These are phyloP conservation scores for Lichtheimia corymbifera DNA, from an alignment of 371 early-diverging fungal species.

Conservation along the genomic window DNA sequence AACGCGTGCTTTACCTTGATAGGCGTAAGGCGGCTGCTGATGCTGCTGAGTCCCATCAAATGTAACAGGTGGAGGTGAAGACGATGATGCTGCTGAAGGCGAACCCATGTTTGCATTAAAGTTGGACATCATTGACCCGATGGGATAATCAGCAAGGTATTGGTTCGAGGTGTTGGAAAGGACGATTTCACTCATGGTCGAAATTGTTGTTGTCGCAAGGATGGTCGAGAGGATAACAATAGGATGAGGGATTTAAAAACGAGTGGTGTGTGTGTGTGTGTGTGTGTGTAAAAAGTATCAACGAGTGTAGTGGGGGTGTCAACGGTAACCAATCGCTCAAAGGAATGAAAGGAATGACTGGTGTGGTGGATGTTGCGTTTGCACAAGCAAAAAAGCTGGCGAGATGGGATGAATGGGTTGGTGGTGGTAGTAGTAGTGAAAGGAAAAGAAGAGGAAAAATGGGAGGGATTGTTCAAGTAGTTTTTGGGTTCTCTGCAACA, in stretches of 20 bases:
- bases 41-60: slow-evolving; percentile 21
- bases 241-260: slow-evolving; percentile 8
- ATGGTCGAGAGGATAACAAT: background rate
- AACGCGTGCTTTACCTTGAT: slow-evolving; percentile 8
- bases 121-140: slow-evolving; percentile 32
- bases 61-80: slow-evolving; percentile 17
- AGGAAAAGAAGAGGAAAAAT: background rate
- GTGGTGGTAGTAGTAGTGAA: background rate
- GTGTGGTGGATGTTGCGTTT: slow-evolving; percentile 1
- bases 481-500: background rate
- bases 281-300: slow-evolving; percentile 10
- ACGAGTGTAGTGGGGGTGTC: slow-evolving; percentile 12
- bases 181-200: slow-evolving; percentile 39
- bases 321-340: slow-evolving; percentile 1
- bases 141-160: slow-evolving; percentile 32
- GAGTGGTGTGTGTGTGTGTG: slow-evolving; percentile 8
- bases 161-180: slow-evolving; percentile 31
- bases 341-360: slow-evolving; percentile 3
- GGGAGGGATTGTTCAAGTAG: background rate
- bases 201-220: slow-evolving; percentile 1
- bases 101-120: slow-evolving; percentile 24
- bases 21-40: slow-evolving; percentile 2
- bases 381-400: background rate
- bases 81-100: slow-evolving; percentile 7
- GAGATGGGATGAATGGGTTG: background rate